These are phyloP conservation scores for Talaromyces albobiverticillius DNA, from an alignment of 2,329 filamentous ascomycete genomes.

Conservation along the genomic window DNA sequence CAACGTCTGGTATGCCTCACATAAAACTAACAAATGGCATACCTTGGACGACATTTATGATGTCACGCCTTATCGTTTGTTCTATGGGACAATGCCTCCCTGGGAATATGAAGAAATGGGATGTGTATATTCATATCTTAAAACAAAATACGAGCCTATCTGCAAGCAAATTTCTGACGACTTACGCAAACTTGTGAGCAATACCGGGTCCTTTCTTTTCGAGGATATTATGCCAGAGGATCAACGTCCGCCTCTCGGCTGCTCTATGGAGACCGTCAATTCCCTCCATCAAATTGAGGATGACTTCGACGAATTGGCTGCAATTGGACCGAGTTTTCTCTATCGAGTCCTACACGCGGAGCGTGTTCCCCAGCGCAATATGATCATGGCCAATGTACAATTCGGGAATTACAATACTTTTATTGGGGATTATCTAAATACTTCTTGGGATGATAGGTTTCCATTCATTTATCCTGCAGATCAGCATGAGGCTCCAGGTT, in stretches of 20 bases:
- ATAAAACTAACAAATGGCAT: not conserved
- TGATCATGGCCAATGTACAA: not conserved
- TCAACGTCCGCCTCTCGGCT: not conserved
- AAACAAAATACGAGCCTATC: not conserved
- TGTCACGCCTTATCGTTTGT: not conserved
- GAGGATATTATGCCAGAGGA: slow-evolving; percentile 1
- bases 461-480: slow-evolving; percentile 1
- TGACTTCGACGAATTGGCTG: not conserved
- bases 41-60: too few species aligned
- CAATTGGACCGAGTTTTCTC: not conserved
- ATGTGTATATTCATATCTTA: not conserved
- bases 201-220: not conserved
- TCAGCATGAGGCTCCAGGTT: not conserved
- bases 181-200: not conserved
- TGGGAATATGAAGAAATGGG: slow-evolving; percentile 8
- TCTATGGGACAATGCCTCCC: not conserved
- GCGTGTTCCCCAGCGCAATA: not conserved
- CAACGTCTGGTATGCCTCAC: not conserved
- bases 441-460: not conserved
- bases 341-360: slow-evolving; percentile 4
- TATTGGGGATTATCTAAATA: not conserved
- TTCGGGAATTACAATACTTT: not conserved
- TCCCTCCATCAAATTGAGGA: not conserved
- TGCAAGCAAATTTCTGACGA: not conserved
- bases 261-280: not conserved